phyloP scores from a whole-genome alignment of 2,329 filamentous ascomycete species.

The Neofusicoccum laricinum region DNA sequence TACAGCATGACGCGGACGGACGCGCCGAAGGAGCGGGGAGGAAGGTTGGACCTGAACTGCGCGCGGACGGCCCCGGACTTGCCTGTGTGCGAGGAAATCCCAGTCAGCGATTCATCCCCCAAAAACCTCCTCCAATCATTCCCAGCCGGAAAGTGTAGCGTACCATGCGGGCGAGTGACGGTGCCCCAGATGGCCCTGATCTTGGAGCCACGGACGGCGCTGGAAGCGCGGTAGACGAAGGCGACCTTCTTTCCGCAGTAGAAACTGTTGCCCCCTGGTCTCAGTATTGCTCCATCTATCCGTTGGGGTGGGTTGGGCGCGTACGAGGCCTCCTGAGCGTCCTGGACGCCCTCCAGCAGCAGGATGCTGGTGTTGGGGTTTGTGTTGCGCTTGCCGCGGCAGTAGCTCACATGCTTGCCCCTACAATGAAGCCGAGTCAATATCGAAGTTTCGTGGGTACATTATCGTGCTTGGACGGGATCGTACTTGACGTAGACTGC shows the following conservation, averaged over 20 bases:
- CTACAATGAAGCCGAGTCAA: slow-evolving; percentile 42
- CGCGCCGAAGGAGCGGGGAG: slow-evolving; percentile 71
- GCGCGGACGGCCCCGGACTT: slow-evolving; percentile 98
- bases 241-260: slow-evolving; percentile 99
- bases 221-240: slow-evolving; percentile 95
- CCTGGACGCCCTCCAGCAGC: slow-evolving; percentile 98
- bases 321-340: slow-evolving; percentile 83
- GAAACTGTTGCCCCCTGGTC: slow-evolving; percentile 56
- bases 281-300: background rate
- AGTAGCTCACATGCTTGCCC: slow-evolving; percentile 98
- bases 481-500: slow-evolving; percentile 17
- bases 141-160: slow-evolving; percentile 11
- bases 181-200: slow-evolving; percentile 99
- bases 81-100: slow-evolving; percentile 51
- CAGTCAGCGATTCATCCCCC: background rate
- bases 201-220: slow-evolving; percentile 95
- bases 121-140: background rate
- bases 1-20: slow-evolving; percentile 97
- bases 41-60: slow-evolving; percentile 95
- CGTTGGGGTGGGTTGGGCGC: background rate
- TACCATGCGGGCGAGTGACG: slow-evolving; percentile 93
- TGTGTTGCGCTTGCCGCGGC: slow-evolving; percentile 89
- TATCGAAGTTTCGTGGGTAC: background rate
- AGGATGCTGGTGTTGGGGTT: slow-evolving; percentile 88
- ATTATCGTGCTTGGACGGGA: background rate